Evolutionary conservation across 2,329 filamentous ascomycete species (phyloP).

Genomic region (Neurospora crassa): DNA sequence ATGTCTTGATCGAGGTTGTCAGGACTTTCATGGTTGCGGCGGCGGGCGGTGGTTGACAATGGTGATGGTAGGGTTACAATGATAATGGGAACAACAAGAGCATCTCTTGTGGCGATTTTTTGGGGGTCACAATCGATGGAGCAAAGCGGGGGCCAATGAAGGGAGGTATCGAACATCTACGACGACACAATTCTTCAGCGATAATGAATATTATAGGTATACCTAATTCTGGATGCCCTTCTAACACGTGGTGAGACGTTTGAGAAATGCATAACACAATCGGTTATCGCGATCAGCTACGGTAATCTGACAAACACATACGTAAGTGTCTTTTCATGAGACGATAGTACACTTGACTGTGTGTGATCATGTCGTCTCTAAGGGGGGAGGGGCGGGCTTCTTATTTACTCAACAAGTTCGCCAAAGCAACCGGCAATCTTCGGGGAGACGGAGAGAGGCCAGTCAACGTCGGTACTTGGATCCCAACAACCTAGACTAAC

Average conservation of each 20-base stretch:
- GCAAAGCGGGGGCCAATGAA: not conserved
- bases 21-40: not conserved
- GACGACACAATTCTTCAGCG: not conserved
- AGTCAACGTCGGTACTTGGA: not conserved
- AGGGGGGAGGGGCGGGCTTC: too few relatives aligned
- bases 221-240: not conserved
- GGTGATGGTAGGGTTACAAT: not conserved
- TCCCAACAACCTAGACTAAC: not conserved
- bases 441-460: not conserved
- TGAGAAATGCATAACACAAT: not conserved
- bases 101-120: not conserved
- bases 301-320: not conserved
- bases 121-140: not conserved
- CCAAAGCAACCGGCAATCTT: not conserved
- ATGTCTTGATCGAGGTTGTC: constrained; percentile 14
- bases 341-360: not conserved
- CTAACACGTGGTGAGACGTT: not conserved
- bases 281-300: not conserved
- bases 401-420: too few relatives aligned
- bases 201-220: not conserved
- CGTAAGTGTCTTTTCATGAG: not conserved
- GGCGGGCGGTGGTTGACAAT: not conserved
- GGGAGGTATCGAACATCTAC: not conserved
- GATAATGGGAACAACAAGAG: not conserved
- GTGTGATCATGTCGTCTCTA: not conserved